Conservation (phyloP, 1,139 yeast species). For the Diutina scorzettiae region DNA sequence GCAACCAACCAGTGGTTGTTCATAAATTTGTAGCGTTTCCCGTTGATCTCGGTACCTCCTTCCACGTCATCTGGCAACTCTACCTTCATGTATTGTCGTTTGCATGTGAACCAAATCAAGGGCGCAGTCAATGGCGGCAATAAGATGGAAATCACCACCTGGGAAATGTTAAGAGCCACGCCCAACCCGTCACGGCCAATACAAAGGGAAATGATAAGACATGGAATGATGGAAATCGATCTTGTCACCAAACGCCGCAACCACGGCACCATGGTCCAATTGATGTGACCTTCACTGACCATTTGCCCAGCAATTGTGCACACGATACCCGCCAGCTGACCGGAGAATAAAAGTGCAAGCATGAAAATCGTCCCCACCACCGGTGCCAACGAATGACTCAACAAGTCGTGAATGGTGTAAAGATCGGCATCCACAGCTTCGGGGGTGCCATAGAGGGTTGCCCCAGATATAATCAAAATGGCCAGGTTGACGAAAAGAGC, state of each 20-base stretch:
- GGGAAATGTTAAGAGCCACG: slow-evolving; percentile 4
- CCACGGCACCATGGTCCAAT: slow-evolving; percentile 5
- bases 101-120: background rate
- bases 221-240: slow-evolving; percentile 1
- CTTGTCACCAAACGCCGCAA: slow-evolving; percentile 4
- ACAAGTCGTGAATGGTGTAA: slow-evolving; percentile 4
- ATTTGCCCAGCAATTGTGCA: slow-evolving; percentile 6
- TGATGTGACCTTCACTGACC: slow-evolving; percentile 18
- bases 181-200: slow-evolving; percentile 5
- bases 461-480: slow-evolving; percentile 2
- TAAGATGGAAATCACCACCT: slow-evolving; percentile 4
- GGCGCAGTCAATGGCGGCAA: slow-evolving; percentile 4
- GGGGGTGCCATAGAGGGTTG: slow-evolving; percentile 14
- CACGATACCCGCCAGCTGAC: slow-evolving; percentile 5
- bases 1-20: slow-evolving; percentile 52
- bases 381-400: slow-evolving; percentile 1
- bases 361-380: slow-evolving; percentile 4
- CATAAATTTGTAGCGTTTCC: slow-evolving; percentile 29
- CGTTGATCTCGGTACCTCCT: slow-evolving; percentile 8
- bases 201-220: slow-evolving; percentile 3
- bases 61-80: slow-evolving; percentile 17
- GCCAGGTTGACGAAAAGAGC: slow-evolving; percentile 5
- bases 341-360: slow-evolving; percentile 5
- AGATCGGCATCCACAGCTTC: slow-evolving; percentile 27
- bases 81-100: slow-evolving; percentile 13